Conservation (phyloP, 345 rosid species). For the Eucalyptus marginata region DNA sequence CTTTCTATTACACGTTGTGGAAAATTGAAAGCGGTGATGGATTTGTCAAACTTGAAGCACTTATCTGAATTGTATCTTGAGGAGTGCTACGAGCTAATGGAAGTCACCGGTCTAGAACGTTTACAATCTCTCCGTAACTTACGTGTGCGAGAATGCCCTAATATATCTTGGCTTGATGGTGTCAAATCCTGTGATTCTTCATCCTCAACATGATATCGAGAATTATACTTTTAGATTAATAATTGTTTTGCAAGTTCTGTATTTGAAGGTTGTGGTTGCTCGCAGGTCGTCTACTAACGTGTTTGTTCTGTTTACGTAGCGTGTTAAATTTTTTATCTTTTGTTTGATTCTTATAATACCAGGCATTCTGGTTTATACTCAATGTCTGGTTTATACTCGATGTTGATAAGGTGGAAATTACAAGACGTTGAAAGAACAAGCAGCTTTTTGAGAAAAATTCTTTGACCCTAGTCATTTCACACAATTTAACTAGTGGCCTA, state of each 20-base stretch:
- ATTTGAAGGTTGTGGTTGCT: neutral
- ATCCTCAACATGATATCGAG: neutral
- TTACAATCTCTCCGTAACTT: neutral
- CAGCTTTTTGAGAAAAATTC: neutral
- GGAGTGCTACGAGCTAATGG: neutral
- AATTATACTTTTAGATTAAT: neutral
- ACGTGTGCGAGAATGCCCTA: neutral
- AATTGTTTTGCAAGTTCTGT: neutral
- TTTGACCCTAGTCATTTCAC: neutral
- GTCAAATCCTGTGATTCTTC: neutral
- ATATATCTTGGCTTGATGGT: neutral
- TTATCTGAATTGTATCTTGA: neutral
- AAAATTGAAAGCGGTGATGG: neutral
- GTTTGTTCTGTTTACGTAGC: neutral
- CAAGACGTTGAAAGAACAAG: neutral
- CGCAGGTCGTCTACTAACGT: neutral
- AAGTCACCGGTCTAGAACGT: neutral
- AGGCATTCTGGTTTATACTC: neutral
- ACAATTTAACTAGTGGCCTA: too few relatives aligned
- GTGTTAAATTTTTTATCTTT: neutral
- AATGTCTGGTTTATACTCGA: too few relatives aligned
- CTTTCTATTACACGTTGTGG: neutral
- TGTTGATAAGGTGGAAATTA: neutral
- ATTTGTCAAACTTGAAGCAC: neutral
- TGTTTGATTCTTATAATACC: neutral